A percentile compares a stretch with the other conserved stretches of the same genome.
These are phyloP conservation scores for Saccharomycopsis microspora DNA, from an alignment of 805 yeast genomes.

Conservation along the genomic window DNA sequence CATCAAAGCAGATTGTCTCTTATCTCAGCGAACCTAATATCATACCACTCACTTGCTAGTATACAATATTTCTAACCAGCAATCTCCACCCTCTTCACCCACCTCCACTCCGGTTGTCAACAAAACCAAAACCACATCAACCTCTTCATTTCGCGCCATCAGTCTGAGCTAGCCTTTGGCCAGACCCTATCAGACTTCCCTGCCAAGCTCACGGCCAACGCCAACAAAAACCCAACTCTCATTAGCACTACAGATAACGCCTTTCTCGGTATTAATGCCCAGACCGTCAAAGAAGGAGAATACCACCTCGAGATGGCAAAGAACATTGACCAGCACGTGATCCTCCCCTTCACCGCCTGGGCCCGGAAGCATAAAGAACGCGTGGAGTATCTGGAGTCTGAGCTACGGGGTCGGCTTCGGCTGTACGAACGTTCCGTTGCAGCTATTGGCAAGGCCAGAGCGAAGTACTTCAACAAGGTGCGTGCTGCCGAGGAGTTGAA, in stretches of 20 bases:
- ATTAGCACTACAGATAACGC: slow-evolving; percentile 56
- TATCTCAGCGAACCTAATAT: no score
- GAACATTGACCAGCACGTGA: slow-evolving; percentile 46
- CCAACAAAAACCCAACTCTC: slow-evolving; percentile 33
- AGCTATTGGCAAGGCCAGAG: slow-evolving; percentile 44
- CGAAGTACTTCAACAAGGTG: slow-evolving; percentile 68
- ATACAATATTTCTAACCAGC: slow-evolving; percentile 23
- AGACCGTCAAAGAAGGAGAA: slow-evolving; percentile 46
- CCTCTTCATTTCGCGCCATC: slow-evolving; percentile 59
- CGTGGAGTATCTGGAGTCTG: slow-evolving; percentile 47
- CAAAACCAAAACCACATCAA: slow-evolving; percentile 57
- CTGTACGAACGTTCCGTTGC: slow-evolving; percentile 36
- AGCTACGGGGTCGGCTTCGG: slow-evolving; percentile 38
- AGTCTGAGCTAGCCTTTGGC: slow-evolving; percentile 60
- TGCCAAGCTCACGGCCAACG: slow-evolving; percentile 25
- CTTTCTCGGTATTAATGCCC: slow-evolving; percentile 41
- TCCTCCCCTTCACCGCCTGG: slow-evolving; percentile 68
- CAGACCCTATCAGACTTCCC: slow-evolving; percentile 34
- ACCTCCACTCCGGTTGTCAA: slow-evolving; percentile 41
- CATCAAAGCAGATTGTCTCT: no score
- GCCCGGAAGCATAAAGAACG: slow-evolving; percentile 60
- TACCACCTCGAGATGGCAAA: slow-evolving; percentile 51
- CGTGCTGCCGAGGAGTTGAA: slow-evolving; percentile 59
- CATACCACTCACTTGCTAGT: no score
- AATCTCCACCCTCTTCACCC: slow-evolving; percentile 36